A percentile compares a stretch with the other conserved stretches of the same genome.
These are phyloP conservation scores for Calycina herbarum DNA, from an alignment of 2,329 filamentous ascomycete genomes.

Conservation along the genomic window DNA sequence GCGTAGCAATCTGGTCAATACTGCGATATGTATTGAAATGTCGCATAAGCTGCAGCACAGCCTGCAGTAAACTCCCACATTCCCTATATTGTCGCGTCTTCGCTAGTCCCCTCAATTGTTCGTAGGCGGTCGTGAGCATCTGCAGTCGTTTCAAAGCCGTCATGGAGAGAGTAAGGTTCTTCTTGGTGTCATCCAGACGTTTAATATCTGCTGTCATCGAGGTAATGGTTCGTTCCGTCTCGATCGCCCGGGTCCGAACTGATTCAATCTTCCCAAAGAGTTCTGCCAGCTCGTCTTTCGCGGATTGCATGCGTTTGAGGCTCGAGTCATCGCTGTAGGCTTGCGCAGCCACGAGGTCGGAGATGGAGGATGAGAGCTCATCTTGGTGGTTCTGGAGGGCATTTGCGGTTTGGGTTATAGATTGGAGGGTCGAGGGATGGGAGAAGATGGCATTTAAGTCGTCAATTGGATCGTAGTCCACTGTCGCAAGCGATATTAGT, in stretches of 20 bases:
- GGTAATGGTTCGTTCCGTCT: slow-evolving; percentile 94
- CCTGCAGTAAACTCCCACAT: slow-evolving; percentile 89
- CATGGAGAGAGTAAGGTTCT: slow-evolving; percentile 95
- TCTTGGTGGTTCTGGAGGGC: slow-evolving; percentile 74
- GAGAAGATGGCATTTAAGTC: slow-evolving; percentile 94
- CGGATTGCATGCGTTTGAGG: slow-evolving; percentile 86
- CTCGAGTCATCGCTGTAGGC: slow-evolving; percentile 83
- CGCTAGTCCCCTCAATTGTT: slow-evolving; percentile 82
- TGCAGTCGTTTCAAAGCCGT: slow-evolving; percentile 94
- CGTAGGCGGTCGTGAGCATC: slow-evolving; percentile 99
- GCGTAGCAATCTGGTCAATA: slow-evolving; percentile 93
- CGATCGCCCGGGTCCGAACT: slow-evolving; percentile 82
- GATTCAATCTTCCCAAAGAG: slow-evolving; percentile 95
- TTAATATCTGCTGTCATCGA: slow-evolving; percentile 99
- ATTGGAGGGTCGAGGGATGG: slow-evolving; percentile 79
- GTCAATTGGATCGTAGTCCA: slow-evolving; percentile 87
- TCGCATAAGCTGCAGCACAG: slow-evolving; percentile 94
- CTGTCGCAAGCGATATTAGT: slow-evolving; percentile 41
- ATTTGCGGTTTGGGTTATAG: slow-evolving; percentile 71
- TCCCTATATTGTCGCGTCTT: slow-evolving; percentile 90
- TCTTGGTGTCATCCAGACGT: slow-evolving; percentile 91
- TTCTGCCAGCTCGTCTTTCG: slow-evolving; percentile 83
- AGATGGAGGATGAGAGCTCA: slow-evolving; percentile 79
- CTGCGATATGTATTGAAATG: slow-evolving; percentile 98
- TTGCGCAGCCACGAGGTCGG: slow-evolving; percentile 69